A percentile compares a stretch with the other conserved stretches of the same genome.
Evolutionary conservation across 202 grass and related monocot genomes (phyloP).

Genomic region (Hordeum pubiflorum): DNA sequence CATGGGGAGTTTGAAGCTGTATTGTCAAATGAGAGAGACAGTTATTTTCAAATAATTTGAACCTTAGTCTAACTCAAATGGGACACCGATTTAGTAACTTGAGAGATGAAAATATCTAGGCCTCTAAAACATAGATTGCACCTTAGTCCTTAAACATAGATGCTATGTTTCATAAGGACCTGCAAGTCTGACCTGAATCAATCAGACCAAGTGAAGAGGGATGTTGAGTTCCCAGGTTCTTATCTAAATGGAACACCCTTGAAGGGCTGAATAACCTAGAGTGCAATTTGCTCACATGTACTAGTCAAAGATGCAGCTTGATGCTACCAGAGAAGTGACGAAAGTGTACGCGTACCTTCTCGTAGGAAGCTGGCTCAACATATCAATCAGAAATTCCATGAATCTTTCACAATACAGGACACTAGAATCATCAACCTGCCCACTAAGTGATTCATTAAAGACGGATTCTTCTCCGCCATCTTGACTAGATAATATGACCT

Average conservation of each 20-base stretch:
- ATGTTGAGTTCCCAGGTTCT: constrained; percentile 12
- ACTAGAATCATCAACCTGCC: constrained; percentile 72
- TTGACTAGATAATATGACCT: constrained; percentile 53
- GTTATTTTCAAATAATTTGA: constrained; percentile 11
- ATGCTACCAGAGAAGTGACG: constrained; percentile 14
- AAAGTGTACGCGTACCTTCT: constrained; percentile 49
- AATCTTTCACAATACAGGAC: constrained; percentile 97
- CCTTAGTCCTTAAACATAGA: not conserved
- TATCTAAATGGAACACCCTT: not conserved
- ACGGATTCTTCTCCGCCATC: constrained; percentile 38
- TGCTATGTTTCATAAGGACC: not conserved
- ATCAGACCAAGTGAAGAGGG: not conserved
- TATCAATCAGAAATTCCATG: constrained; percentile 99
- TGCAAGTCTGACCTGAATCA: not conserved
- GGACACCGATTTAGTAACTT: not conserved
- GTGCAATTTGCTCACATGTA: constrained; percentile 5
- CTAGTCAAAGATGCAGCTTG: constrained; percentile 6
- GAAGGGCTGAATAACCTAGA: not conserved
- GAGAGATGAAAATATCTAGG: not conserved
- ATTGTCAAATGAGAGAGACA: not conserved
- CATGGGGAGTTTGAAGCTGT: not conserved
- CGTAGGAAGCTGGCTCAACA: constrained; percentile 96
- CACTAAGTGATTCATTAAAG: constrained; percentile 36
- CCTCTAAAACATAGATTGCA: not conserved
- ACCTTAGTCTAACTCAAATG: not conserved